These are phyloP conservation scores for Medicago ruthenica DNA, from an alignment of 306 rosid genomes.

Conservation along the genomic window DNA sequence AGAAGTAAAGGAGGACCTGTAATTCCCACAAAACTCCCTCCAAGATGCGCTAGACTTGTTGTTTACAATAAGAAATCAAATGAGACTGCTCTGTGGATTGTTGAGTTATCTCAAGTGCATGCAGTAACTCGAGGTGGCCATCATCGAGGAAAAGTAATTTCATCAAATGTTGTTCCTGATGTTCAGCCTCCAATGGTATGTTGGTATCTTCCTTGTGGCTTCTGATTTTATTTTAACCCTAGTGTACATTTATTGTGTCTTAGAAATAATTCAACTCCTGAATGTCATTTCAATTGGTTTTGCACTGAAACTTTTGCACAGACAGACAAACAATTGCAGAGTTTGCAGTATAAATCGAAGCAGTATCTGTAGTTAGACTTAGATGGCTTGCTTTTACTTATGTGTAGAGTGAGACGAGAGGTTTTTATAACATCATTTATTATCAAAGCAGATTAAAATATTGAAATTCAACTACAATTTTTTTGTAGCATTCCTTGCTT, in stretches of 20 bases:
- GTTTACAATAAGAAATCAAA: constrained; percentile 85
- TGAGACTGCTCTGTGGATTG: constrained; percentile 73
- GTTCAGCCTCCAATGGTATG: constrained; percentile 96
- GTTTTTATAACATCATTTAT: constrained; percentile 1
- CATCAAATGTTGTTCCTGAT: constrained; percentile 74
- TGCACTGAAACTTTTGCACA: not conserved
- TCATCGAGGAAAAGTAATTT: constrained; percentile 89
- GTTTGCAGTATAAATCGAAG: constrained; percentile 16
- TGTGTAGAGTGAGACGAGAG: constrained; percentile 23
- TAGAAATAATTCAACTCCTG: not conserved
- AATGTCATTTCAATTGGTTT: constrained; percentile 9
- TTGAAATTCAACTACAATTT: not conserved
- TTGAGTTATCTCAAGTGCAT: constrained; percentile 87
- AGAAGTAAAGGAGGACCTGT: constrained; percentile 81
- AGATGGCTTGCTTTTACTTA: constrained; percentile 29
- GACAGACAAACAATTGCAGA: not conserved
- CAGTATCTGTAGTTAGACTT: constrained; percentile 2
- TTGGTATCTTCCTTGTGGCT: not conserved
- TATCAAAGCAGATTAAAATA: constrained; percentile 13
- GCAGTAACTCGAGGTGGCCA: constrained; percentile 95
- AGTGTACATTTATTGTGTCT: not conserved
- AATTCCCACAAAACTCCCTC: constrained; percentile 86
- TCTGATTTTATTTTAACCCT: constrained; percentile 10
- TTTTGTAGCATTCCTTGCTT: not conserved
- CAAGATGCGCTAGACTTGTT: constrained; percentile 85